Evolutionary conservation across 1,284 basidiomycete species (phyloP).

Genomic region (Austroboletus niveus): DNA sequence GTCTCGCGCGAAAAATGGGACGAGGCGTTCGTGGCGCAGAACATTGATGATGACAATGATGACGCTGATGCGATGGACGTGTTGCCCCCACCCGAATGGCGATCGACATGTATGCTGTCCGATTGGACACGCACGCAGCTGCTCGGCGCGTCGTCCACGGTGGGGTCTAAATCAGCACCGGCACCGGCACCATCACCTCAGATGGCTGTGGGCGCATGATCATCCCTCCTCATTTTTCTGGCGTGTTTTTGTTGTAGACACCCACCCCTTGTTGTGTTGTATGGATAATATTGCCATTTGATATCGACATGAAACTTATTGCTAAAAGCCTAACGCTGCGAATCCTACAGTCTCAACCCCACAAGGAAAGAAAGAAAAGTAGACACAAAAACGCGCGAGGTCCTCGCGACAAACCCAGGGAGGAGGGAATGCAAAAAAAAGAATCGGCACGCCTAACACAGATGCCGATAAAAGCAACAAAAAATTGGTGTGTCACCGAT

Average conservation of each 20-base stretch:
- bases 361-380: background rate
- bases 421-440: background rate
- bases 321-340: conserved; percentile 8
- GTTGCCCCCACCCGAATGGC: conserved; percentile 38
- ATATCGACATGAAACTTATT: conserved; percentile 9
- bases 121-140: conserved; percentile 78
- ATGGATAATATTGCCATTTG: no score
- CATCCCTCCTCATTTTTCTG: background rate
- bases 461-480: background rate
- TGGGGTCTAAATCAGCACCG: conserved; percentile 10
- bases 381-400: background rate
- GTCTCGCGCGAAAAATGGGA: conserved; percentile 84
- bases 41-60: conserved; percentile 44
- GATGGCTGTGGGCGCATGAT: conserved; percentile 32
- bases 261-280: no score
- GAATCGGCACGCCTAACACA: conserved; percentile 1
- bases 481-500: background rate
- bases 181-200: conserved; percentile 20
- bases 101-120: conserved; percentile 51
- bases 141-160: conserved; percentile 60
- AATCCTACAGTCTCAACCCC: conserved; percentile 4
- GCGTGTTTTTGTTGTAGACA: no score
- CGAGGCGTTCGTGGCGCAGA: conserved; percentile 49
- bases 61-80: conserved; percentile 44
- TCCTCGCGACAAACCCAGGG: background rate